Percentiles rank a stretch among this genome's conserved stretches.
Evolutionary conservation across 352 stramenopile species (phyloP).

Genomic region (Phytopythium oedochilum): DNA sequence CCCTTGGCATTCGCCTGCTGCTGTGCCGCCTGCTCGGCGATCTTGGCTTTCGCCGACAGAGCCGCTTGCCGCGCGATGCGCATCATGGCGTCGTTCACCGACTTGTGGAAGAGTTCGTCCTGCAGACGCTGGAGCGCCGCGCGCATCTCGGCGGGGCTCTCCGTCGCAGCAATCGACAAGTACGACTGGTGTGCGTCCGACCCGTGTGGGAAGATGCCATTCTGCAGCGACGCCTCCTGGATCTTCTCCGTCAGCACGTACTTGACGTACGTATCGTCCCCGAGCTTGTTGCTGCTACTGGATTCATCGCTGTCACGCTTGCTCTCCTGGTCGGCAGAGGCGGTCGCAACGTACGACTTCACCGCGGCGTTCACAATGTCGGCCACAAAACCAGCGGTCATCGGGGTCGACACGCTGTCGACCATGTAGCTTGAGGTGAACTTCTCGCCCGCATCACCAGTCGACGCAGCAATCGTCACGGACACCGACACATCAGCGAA

Average conservation of each 20-base stretch:
- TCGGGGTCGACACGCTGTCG: background rate
- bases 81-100: constrained; percentile 80
- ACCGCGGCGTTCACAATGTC: background rate
- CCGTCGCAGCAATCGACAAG: constrained; percentile 34
- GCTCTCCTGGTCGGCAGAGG: background rate
- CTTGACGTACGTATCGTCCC: constrained; percentile 52
- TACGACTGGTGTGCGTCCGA: constrained; percentile 60
- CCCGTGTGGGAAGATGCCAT: constrained; percentile 64
- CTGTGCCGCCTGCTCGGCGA: constrained; percentile 72
- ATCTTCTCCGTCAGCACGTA: constrained; percentile 75
- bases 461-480: background rate
- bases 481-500: constrained; percentile 5
- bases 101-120: constrained; percentile 63
- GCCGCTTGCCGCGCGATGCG: constrained; percentile 75
- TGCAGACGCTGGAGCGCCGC: constrained; percentile 48
- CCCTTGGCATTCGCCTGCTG: constrained; percentile 53
- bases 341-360: background rate
- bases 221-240: constrained; percentile 58
- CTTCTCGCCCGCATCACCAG: background rate
- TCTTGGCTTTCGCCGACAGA: constrained; percentile 74
- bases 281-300: background rate
- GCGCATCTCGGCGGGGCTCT: constrained; percentile 53
- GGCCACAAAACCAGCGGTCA: background rate
- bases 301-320: background rate
- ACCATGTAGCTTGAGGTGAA: background rate